phyloP scores from a whole-genome alignment of 1,284 basidiomycete genomes.

The Coniferiporia sulphurascens region DNA sequence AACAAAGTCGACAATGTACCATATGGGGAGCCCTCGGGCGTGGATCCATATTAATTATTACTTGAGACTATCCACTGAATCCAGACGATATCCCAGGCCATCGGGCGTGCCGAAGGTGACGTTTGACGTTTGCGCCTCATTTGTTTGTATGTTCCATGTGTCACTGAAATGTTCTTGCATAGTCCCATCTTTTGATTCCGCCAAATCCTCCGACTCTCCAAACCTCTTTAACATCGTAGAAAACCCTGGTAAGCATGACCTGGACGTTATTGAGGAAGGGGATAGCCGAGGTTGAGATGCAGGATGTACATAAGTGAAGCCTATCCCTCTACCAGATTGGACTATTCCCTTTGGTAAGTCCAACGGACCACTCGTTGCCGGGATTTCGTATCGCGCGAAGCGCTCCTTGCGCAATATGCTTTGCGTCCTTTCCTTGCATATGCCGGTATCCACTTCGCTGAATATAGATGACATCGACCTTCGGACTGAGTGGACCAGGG shows the following conservation, averaged over 20 bases:
- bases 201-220: not conserved
- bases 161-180: constrained; percentile 17
- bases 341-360: constrained; percentile 14
- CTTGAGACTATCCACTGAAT: constrained; percentile 1
- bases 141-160: constrained; percentile 13
- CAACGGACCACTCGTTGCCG: not conserved
- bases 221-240: not conserved
- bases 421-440: not conserved
- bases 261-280: constrained; percentile 1
- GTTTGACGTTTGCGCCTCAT: constrained; percentile 16
- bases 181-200: constrained; percentile 5
- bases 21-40: no score
- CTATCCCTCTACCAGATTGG: constrained; percentile 16
- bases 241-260: constrained; percentile 13
- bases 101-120: constrained; percentile 16
- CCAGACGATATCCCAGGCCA: constrained; percentile 13
- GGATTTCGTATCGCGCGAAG: not conserved
- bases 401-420: not conserved
- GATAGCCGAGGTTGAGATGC: constrained; percentile 15
- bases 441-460: constrained; percentile 1
- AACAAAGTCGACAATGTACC: not conserved
- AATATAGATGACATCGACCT: constrained; percentile 16
- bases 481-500: constrained; percentile 1
- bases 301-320: constrained; percentile 12
- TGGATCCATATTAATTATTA: not conserved